Conservation (phyloP, 129 eudicot species). For the Helianthus tuberosus region DNA sequence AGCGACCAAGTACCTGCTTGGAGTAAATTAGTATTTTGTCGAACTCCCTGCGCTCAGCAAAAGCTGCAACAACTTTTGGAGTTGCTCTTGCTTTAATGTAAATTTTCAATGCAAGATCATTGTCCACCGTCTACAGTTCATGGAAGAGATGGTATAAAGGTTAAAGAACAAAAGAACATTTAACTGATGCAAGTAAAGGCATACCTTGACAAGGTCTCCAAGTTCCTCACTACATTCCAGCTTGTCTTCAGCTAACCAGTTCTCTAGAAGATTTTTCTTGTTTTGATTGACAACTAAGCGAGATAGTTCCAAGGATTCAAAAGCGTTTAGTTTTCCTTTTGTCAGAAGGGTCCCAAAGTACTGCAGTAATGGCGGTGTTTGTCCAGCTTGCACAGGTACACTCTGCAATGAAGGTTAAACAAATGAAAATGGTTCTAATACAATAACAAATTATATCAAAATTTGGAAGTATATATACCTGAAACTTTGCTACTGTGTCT, state of each 20-base stretch:
- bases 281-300: conserved; percentile 98
- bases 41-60: conserved; percentile 98
- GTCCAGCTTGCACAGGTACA: conserved; percentile 99
- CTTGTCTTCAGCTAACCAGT: conserved; percentile 99
- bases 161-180: neutral
- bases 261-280: conserved; percentile 94
- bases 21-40: conserved; percentile 96
- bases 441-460: conserved; percentile 7
- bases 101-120: conserved; percentile 93
- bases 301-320: conserved; percentile 94
- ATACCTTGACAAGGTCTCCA: conserved; percentile 98
- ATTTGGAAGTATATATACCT: conserved; percentile 45
- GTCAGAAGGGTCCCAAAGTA: conserved; percentile 96
- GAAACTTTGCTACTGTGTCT: conserved; percentile 97
- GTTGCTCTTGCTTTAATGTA: conserved; percentile 99
- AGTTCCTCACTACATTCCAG: conserved; percentile 98
- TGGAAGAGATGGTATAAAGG: conserved; percentile 10
- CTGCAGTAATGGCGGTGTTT: conserved; percentile 95
- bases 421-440: neutral
- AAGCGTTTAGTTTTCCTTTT: conserved; percentile 92
- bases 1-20: conserved; percentile 73
- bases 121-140: conserved; percentile 80
- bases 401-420: conserved; percentile 56
- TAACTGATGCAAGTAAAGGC: neutral
- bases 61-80: conserved; percentile 99